These are phyloP conservation scores for Amylocystis lapponica DNA, from an alignment of 768 basidiomycete species.

Conservation along the genomic window DNA sequence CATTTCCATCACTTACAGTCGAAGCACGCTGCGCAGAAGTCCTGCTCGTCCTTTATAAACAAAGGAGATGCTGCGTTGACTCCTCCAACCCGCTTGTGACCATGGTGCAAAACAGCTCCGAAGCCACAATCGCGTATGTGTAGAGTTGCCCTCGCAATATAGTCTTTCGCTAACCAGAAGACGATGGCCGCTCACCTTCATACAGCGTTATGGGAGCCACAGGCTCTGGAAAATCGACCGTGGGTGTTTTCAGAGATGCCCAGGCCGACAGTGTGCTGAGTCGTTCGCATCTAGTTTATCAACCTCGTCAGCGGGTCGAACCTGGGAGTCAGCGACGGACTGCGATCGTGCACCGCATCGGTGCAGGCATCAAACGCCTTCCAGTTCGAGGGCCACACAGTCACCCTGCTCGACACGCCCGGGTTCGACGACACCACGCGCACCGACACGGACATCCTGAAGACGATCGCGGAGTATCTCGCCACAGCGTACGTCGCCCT, in stretches of 20 bases:
- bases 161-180: too few relatives aligned
- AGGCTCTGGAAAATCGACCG: conserved; percentile 14
- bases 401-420: conserved; percentile 53
- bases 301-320: conserved; percentile 47
- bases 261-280: not conserved
- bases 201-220: conserved; percentile 14
- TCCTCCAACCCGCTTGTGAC: too few relatives aligned
- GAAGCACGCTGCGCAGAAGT: too few relatives aligned
- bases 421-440: conserved; percentile 51
- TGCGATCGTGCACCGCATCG: conserved; percentile 46
- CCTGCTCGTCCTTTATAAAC: too few relatives aligned
- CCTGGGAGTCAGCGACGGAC: conserved; percentile 39
- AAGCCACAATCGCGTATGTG: too few relatives aligned
- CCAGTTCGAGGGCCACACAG: conserved; percentile 34
- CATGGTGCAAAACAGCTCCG: too few relatives aligned
- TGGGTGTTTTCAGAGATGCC: not conserved
- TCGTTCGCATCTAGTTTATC: conserved; percentile 43
- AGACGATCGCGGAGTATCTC: conserved; percentile 1
- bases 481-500: not conserved
- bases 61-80: too few relatives aligned
- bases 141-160: too few relatives aligned
- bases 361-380: conserved; percentile 43
- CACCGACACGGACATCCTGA: conserved; percentile 1
- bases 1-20: too few relatives aligned
- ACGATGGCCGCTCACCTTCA: too few relatives aligned